These are phyloP conservation scores for Chytriomyces sp. DNA, from an alignment of 192 early-diverging fungal genomes.

Conservation along the genomic window DNA sequence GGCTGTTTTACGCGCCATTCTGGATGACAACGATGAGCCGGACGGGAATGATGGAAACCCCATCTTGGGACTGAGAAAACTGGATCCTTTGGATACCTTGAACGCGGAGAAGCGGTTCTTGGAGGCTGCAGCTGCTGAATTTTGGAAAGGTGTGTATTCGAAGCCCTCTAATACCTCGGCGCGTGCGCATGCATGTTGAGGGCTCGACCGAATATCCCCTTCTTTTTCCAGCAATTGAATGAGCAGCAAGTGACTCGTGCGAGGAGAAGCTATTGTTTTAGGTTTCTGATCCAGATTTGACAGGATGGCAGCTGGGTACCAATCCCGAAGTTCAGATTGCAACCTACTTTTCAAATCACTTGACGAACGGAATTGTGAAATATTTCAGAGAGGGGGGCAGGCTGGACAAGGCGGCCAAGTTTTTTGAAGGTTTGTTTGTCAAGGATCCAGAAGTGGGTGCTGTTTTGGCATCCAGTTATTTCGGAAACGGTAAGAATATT, in stretches of 20 bases:
- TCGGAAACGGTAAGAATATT: slow-evolving; percentile 44
- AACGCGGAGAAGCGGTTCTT: slow-evolving; percentile 78
- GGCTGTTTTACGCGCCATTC: slow-evolving; percentile 82
- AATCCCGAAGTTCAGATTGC: slow-evolving; percentile 94
- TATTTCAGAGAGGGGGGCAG: slow-evolving; percentile 88
- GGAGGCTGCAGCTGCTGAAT: slow-evolving; percentile 78
- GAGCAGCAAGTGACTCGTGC: neutral
- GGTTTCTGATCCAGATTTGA: slow-evolving; percentile 4
- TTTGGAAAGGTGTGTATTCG: slow-evolving; percentile 71
- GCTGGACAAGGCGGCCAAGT: slow-evolving; percentile 73
- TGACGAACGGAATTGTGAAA: slow-evolving; percentile 84
- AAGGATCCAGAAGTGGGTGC: slow-evolving; percentile 91
- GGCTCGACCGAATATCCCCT: too few species aligned
- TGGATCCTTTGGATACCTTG: slow-evolving; percentile 81
- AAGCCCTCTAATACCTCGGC: neutral
- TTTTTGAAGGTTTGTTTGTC: slow-evolving; percentile 77
- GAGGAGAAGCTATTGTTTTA: neutral
- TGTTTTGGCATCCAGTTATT: slow-evolving; percentile 77
- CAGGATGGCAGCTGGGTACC: slow-evolving; percentile 88
- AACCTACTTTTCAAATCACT: slow-evolving; percentile 83
- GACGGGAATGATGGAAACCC: slow-evolving; percentile 75
- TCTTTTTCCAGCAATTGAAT: neutral
- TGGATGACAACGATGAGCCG: slow-evolving; percentile 84
- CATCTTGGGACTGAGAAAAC: slow-evolving; percentile 84
- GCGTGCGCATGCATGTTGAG: too few species aligned